Conservation (phyloP, 257 asterid species). For the Ajuga chamaepitys region DNA sequence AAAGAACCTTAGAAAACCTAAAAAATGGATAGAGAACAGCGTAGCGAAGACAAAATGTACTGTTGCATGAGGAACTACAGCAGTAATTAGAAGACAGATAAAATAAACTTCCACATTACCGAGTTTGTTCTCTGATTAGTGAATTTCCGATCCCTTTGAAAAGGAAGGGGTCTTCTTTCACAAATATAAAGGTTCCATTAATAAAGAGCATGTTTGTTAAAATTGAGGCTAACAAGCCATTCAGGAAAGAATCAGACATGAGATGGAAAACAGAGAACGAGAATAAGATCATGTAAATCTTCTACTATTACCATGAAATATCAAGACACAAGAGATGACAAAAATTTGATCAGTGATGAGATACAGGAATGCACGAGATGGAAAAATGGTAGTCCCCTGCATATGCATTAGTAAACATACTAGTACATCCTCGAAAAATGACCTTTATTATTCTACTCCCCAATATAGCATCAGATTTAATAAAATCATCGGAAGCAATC, state of each 20-base stretch:
- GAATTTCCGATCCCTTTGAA: conserved; percentile 61
- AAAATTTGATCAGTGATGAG: too few species aligned
- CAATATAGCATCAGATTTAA: conserved; percentile 48
- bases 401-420: not conserved
- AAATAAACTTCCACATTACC: conserved; percentile 28
- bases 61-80: not conserved
- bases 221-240: not conserved
- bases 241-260: too few species aligned
- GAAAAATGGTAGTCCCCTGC: not conserved
- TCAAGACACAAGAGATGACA: too few species aligned
- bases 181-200: too few species aligned
- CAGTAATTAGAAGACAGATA: not conserved
- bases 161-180: too few species aligned
- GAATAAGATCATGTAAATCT: too few species aligned
- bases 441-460: conserved; percentile 55
- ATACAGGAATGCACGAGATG: too few species aligned
- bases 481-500: conserved; percentile 45
- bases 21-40: conserved; percentile 5
- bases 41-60: not conserved
- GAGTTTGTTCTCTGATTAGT: conserved; percentile 49
- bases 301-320: too few species aligned
- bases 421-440: conserved; percentile 4
- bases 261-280: too few species aligned
- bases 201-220: too few species aligned
- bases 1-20: conserved; percentile 60